Evolutionary conservation across 495 filamentous ascomycete species (phyloP), one percentile per base, ranked within the genome.

Genomic region (Talaromyces ruber): DNA sequence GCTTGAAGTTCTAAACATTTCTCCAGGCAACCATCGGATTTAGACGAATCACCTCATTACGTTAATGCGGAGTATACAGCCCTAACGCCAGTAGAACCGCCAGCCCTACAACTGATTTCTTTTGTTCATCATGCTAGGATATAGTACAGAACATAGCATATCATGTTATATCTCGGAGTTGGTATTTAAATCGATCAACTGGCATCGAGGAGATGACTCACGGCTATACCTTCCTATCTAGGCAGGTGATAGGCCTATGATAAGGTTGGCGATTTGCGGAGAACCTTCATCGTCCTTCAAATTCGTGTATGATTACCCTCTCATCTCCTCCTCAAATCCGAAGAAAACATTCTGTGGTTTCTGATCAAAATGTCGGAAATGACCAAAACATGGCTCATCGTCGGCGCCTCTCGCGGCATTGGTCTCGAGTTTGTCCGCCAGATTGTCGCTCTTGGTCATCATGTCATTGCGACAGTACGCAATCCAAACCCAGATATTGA

Each of bases 351-450:
- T 26, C 4, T 26, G 24, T 11, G n/a, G 51, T 9, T 12, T 39
- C 14, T 18, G 29, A 52, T 12, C 37, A 54, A 43, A 25, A 60
- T 61, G 59, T 43, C 11, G 0, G 22, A 6, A 37, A n/a, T n/a
- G n/a, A 1, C 60, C 26, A 61, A 70, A 28, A 81, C 79, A 8
- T 84, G 82, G 79, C 66, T 83, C 9, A 75, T 85, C n/a, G 72
- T 84, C 12, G 83, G 82, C 34, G 82, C 81, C 28, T 79, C 76
- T 51, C 72, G 82, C 67, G 83, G 83, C 61, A 85, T 86, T 62
- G 83, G 83, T 37, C 68, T 83, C 22, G 83, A 85, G 63, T 81
- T 83, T 63, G 77, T 79, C 3, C 65, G 70, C 11, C 82, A 86
- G 62, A 66, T 83, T 6, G 67, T 84, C 2, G 62, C 65, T 25